Evolutionary conservation across 768 basidiomycete genomes (phyloP).

Genomic region (Agrocybe chaxingu): DNA sequence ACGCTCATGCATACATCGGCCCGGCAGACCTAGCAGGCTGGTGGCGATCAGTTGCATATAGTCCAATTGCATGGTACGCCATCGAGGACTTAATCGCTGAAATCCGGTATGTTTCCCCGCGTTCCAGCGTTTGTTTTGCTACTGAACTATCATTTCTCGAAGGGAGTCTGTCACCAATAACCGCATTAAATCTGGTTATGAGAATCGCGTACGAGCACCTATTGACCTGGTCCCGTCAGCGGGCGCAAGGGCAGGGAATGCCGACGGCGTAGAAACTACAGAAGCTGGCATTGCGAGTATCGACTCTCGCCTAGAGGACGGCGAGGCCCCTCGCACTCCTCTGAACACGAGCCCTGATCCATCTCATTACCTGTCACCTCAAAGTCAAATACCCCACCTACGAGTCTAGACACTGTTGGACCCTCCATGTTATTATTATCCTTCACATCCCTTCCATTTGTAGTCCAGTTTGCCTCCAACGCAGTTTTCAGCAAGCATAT

Average conservation of each 20-base stretch:
- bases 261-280: conserved; percentile 64
- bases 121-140: not conserved
- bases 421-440: conserved; percentile 5
- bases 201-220: conserved; percentile 53
- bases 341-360: conserved; percentile 21
- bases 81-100: conserved; percentile 80
- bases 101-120: conserved; percentile 50
- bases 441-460: conserved; percentile 10
- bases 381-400: conserved; percentile 37
- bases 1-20: conserved; percentile 69
- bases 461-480: no score
- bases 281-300: conserved; percentile 42
- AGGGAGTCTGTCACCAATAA: conserved; percentile 84
- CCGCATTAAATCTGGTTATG: conserved; percentile 75
- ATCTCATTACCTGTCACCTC: conserved; percentile 29
- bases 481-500: no score
- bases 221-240: conserved; percentile 74
- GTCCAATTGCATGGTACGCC: conserved; percentile 69
- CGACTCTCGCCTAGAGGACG: conserved; percentile 43
- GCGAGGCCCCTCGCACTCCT: conserved; percentile 25
- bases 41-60: conserved; percentile 68
- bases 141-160: conserved; percentile 11
- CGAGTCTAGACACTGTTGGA: conserved; percentile 27
- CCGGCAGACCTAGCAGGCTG: conserved; percentile 68
- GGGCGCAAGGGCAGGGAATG: conserved; percentile 60